These are phyloP conservation scores for Leccinum sublutescens DNA, from an alignment of 768 basidiomycete species.

Conservation along the genomic window DNA sequence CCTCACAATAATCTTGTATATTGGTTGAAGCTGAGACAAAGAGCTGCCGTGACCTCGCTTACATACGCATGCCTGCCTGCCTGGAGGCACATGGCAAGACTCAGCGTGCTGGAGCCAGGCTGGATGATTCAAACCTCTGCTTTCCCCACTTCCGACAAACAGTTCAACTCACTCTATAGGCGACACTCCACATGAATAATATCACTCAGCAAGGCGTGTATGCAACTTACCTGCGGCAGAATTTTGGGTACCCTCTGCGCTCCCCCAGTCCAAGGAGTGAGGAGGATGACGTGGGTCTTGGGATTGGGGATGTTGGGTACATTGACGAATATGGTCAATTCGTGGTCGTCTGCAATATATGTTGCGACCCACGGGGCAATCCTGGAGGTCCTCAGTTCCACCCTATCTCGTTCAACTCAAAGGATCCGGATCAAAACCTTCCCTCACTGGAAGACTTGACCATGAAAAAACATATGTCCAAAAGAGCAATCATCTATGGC, in stretches of 20 bases:
- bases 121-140: too few relatives aligned
- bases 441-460: too few relatives aligned
- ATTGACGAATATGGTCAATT: slow-evolving; percentile 28
- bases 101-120: too few relatives aligned
- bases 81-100: too few relatives aligned
- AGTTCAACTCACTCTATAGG: background rate
- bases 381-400: background rate
- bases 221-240: slow-evolving; percentile 5
- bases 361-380: too few relatives aligned
- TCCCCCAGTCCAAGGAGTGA: slow-evolving; percentile 23
- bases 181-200: background rate
- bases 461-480: background rate
- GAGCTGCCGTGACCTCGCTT: too few relatives aligned
- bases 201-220: slow-evolving; percentile 6
- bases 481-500: background rate
- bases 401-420: too few relatives aligned
- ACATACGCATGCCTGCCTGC: too few relatives aligned
- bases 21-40: background rate
- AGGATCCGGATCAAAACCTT: too few relatives aligned
- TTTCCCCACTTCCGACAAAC: background rate
- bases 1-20: background rate
- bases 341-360: slow-evolving; percentile 32
- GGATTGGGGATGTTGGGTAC: slow-evolving; percentile 37
- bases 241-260: slow-evolving; percentile 32
- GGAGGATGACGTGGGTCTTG: slow-evolving; percentile 23